Evolutionary conservation across 2,329 filamentous ascomycete genomes (phyloP), one percentile per base, ranked within the genome.

Genomic region (Fusarium brachygibbosum): DNA sequence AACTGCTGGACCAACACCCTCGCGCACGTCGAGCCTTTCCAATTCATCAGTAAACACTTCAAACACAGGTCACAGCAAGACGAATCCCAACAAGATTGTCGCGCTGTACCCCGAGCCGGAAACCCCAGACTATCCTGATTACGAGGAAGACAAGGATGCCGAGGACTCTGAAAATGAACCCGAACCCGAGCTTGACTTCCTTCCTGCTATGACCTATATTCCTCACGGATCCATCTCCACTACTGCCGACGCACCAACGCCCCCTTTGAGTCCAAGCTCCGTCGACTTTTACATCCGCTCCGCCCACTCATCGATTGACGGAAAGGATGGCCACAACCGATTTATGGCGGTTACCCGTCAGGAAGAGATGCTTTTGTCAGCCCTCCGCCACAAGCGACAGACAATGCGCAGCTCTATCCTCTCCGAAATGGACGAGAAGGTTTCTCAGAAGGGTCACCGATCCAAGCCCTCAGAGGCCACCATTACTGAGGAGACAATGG

Each of bases 311-410:
- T 82, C 82, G 0, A 73, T 80, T 11, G 77, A 81, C 41, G 63
- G 56, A 37, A 67, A 73, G 12, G 73, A 65, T 19, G 69, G 72
- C 29, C 75, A 79, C 34, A 77, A 78, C 29, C 82, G 86, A 2
- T 79, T 88, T 56, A 88, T 88, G 83, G 84, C 86, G 2, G 85
- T 89, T 19, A 88, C 86, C 0, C 82, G 80, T 6, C 86, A 88
- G 64, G 87, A 89, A 63, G 85, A 88, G 75, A 84, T 87, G 81
- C 79, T 89, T 1, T 79, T 89, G 6, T 83, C 86, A 3, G 87
- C 87, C 4, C 79, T 89, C 41, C 82, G 87, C 11, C 82, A 85
- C 69, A 87, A 87, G 78, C 81, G 86, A n/a, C 83, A 85, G 5
- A 79, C 80, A n/a, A 86, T 87, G 83, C 83, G 85, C 3, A 82